A percentile compares a stretch with the other conserved stretches of the same genome.
phyloP scores from a whole-genome alignment of 1,284 basidiomycete genomes.

The Papiliotrema fonsecae region DNA sequence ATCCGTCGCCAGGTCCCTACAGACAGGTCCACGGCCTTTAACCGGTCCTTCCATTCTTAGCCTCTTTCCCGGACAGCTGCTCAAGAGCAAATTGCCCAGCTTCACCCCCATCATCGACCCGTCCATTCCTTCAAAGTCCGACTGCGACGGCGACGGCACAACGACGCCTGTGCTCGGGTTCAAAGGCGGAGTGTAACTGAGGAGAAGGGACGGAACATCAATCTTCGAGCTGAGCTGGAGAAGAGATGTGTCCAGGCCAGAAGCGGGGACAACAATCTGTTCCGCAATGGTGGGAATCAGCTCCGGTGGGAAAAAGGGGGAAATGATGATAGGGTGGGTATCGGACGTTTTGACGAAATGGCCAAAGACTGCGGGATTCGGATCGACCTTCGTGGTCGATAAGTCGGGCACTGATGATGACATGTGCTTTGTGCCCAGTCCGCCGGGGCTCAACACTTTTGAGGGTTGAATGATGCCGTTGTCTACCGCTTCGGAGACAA shows the following conservation, averaged over 20 bases:
- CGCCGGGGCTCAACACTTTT: neutral
- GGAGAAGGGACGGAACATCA: slow-evolving; percentile 51
- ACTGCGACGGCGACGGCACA: slow-evolving; percentile 10
- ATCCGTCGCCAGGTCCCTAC: slow-evolving; percentile 74
- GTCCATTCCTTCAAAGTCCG: neutral
- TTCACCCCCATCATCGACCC: slow-evolving; percentile 22
- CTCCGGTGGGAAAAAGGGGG: slow-evolving; percentile 31
- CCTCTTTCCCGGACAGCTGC: slow-evolving; percentile 95
- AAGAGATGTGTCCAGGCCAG: slow-evolving; percentile 1
- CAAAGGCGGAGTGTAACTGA: slow-evolving; percentile 51
- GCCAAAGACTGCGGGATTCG: slow-evolving; percentile 18
- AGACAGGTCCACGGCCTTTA: slow-evolving; percentile 76
- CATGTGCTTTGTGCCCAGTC: slow-evolving; percentile 9
- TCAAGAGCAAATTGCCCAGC: slow-evolving; percentile 84
- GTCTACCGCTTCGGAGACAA: slow-evolving; percentile 32
- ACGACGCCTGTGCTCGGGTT: slow-evolving; percentile 10
- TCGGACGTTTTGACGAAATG: slow-evolving; percentile 63
- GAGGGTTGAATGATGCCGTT: slow-evolving; percentile 25
- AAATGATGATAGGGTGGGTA: slow-evolving; percentile 78
- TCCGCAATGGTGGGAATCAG: slow-evolving; percentile 28
- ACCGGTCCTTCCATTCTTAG: slow-evolving; percentile 78
- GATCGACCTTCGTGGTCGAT: neutral
- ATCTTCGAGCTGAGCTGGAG: slow-evolving; percentile 30
- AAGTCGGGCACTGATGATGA: slow-evolving; percentile 29
- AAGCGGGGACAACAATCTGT: slow-evolving; percentile 23